A percentile compares a stretch with the other conserved stretches of the same genome.
Conservation (phyloP, 2,329 filamentous ascomycete species). For the Apiospora phragmitis region DNA sequence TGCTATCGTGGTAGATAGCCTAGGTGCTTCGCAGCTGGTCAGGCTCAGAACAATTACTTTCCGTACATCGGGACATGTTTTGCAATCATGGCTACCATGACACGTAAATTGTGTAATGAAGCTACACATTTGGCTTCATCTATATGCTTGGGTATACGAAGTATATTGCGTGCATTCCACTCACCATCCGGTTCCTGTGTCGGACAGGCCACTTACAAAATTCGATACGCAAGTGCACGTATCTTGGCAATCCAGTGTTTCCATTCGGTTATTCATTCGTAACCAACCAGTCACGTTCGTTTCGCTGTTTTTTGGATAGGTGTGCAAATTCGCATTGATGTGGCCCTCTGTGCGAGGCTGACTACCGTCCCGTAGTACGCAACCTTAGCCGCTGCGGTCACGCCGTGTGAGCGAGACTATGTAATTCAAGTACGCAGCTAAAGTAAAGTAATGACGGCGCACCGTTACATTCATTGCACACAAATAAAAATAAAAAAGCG, state of each 20-base stretch:
- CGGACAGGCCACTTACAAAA: background rate
- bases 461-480: background rate
- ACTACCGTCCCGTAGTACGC: background rate
- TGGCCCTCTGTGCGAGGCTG: background rate
- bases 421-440: background rate
- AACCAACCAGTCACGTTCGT: background rate
- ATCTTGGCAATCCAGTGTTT: background rate
- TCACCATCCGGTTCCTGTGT: background rate
- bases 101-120: background rate
- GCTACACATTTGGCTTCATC: background rate
- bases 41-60: background rate
- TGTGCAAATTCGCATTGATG: background rate
- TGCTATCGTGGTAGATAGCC: background rate
- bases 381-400: background rate
- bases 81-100: background rate
- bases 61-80: background rate
- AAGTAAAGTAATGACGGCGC: background rate
- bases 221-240: background rate
- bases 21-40: background rate
- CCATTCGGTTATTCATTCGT: background rate
- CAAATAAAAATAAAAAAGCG: background rate
- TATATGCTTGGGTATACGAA: background rate
- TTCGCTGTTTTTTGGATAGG: background rate
- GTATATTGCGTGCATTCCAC: background rate
- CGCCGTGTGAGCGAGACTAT: background rate